Evolutionary conservation across 2,329 filamentous ascomycete genomes (phyloP).

Genomic region (Paradendryphiella salina): DNA sequence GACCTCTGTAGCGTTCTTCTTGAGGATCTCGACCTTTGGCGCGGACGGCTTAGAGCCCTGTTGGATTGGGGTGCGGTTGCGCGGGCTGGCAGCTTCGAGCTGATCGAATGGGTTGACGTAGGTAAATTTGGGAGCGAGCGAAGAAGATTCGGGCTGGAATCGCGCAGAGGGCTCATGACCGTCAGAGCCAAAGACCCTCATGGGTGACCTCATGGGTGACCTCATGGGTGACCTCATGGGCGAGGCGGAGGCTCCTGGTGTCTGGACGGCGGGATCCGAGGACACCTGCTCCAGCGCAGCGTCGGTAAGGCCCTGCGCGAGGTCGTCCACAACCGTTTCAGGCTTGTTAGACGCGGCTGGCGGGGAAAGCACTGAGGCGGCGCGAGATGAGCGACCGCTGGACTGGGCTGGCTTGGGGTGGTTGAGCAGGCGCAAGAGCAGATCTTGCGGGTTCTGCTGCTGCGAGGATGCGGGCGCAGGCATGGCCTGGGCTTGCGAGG

Average conservation of each 20-base stretch:
- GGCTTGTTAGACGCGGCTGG: conserved; percentile 41
- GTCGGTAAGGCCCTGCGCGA: conserved; percentile 52
- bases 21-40: conserved; percentile 52
- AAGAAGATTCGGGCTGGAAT: conserved; percentile 34
- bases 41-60: conserved; percentile 27
- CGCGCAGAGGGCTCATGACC: conserved; percentile 46
- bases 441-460: conserved; percentile 69
- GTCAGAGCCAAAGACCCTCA: conserved; percentile 47
- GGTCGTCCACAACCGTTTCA: conserved; percentile 50
- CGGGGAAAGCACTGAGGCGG: conserved; percentile 35
- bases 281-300: conserved; percentile 48
- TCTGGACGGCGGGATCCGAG: conserved; percentile 34
- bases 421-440: conserved; percentile 83
- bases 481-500: conserved; percentile 33
- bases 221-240: too few relatives aligned
- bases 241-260: conserved; percentile 28
- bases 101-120: conserved; percentile 75
- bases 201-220: too few relatives aligned
- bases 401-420: conserved; percentile 60
- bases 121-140: conserved; percentile 60
- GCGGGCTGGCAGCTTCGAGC: conserved; percentile 67
- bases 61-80: conserved; percentile 50
- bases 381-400: conserved; percentile 32
- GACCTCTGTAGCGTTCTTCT: conserved; percentile 48
- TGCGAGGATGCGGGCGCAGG: conserved; percentile 45